phyloP scores from a whole-genome alignment of 2,329 filamentous ascomycete genomes.

The Rasamsonia emersonii region DNA sequence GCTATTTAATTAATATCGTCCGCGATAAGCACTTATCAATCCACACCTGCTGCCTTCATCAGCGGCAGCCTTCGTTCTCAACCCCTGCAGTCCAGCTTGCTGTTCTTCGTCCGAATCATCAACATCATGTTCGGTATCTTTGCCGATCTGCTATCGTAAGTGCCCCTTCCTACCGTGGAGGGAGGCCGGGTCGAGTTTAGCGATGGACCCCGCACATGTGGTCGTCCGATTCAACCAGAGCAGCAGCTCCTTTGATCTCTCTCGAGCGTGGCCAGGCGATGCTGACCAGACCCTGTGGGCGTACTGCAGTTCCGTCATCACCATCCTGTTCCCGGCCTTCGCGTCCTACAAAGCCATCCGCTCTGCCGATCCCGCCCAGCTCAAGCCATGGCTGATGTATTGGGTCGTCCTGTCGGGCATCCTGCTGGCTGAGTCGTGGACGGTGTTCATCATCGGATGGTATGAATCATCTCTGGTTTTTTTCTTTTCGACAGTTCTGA shows the following conservation, averaged over 20 bases:
- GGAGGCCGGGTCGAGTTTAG: not conserved
- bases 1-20: too few relatives aligned
- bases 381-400: conserved; percentile 99
- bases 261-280: too few relatives aligned
- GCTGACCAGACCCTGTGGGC: too few relatives aligned
- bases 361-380: conserved; percentile 76
- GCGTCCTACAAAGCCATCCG: conserved; percentile 97
- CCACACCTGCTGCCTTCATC: too few relatives aligned
- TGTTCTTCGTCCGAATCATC: too few relatives aligned
- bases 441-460: conserved; percentile 79
- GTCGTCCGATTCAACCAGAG: too few relatives aligned
- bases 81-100: too few relatives aligned
- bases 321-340: conserved; percentile 90
- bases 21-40: too few relatives aligned
- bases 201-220: too few relatives aligned
- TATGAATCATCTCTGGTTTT: conserved; percentile 24
- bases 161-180: conserved; percentile 13
- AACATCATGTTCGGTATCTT: conserved; percentile 69
- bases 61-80: too few relatives aligned
- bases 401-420: conserved; percentile 86
- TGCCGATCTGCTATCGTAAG: conserved; percentile 63
- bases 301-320: conserved; percentile 62
- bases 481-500: not conserved
- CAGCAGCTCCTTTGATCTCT: too few relatives aligned
- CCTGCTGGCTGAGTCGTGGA: conserved; percentile 77